Conservation (phyloP, 2,329 filamentous ascomycete species). For the Penicillium janthinellum region DNA sequence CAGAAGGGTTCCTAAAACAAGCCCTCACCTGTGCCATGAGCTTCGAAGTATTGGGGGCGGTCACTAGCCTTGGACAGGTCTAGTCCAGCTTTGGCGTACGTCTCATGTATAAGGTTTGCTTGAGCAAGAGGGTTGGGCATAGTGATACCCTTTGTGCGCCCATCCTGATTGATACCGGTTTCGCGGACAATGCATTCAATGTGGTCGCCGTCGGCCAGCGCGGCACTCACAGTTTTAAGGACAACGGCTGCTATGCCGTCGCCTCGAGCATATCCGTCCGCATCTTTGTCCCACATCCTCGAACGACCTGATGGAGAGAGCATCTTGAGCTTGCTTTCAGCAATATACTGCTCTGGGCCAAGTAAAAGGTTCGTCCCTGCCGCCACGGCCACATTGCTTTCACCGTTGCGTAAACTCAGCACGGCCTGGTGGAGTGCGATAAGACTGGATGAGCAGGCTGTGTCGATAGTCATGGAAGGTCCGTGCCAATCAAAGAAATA, state of each 20-base stretch:
- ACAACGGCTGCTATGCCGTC: slow-evolving; percentile 56
- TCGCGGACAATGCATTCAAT: slow-evolving; percentile 46
- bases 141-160: slow-evolving; percentile 38
- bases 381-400: slow-evolving; percentile 28
- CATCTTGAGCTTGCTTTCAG: slow-evolving; percentile 41
- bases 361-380: slow-evolving; percentile 32
- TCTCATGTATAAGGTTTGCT: slow-evolving; percentile 40
- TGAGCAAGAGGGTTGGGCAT: slow-evolving; percentile 43
- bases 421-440: slow-evolving; percentile 41
- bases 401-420: slow-evolving; percentile 32
- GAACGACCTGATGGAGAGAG: slow-evolving; percentile 57
- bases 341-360: slow-evolving; percentile 35
- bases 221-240: slow-evolving; percentile 54
- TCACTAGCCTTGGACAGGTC: slow-evolving; percentile 29
- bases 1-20: too few species aligned
- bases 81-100: slow-evolving; percentile 44
- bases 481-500: slow-evolving; percentile 42
- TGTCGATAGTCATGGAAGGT: slow-evolving; percentile 49
- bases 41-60: slow-evolving; percentile 48
- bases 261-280: slow-evolving; percentile 55
- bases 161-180: slow-evolving; percentile 41
- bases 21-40: slow-evolving; percentile 48
- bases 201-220: slow-evolving; percentile 50
- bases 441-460: slow-evolving; percentile 50
- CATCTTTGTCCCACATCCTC: slow-evolving; percentile 50